Conservation (phyloP, 495 filamentous ascomycete genomes). For the Friedmanniomyces simplex region DNA sequence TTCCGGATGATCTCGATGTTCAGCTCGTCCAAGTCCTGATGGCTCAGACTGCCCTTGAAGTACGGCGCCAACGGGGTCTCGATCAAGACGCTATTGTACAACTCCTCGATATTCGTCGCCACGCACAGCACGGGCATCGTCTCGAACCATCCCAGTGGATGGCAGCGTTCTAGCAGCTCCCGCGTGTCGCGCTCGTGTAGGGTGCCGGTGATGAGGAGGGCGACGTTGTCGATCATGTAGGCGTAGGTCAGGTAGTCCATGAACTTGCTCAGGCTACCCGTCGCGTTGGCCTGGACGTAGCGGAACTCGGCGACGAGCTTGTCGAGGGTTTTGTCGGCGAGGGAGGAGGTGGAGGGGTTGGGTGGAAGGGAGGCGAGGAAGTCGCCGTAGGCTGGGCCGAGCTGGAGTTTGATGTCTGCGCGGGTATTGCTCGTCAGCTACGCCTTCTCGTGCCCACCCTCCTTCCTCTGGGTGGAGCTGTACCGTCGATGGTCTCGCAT, state of each 20-base stretch:
- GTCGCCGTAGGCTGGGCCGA: slow-evolving; percentile 92
- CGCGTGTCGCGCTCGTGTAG: slow-evolving; percentile 95
- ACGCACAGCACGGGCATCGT: slow-evolving; percentile 97
- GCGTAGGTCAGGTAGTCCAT: slow-evolving; percentile 96
- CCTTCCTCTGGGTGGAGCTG: not conserved
- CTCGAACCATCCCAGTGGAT: slow-evolving; percentile 97
- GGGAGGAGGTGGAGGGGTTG: slow-evolving; percentile 89
- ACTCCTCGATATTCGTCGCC: slow-evolving; percentile 93
- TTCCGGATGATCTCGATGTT: slow-evolving; percentile 99
- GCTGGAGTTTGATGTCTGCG: slow-evolving; percentile 92
- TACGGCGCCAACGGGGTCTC: slow-evolving; percentile 93
- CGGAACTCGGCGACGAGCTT: slow-evolving; percentile 97
- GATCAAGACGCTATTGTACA: slow-evolving; percentile 95
- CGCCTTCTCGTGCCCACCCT: not conserved
- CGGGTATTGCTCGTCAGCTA: not conserved
- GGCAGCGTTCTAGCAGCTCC: slow-evolving; percentile 89
- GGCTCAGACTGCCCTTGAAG: slow-evolving; percentile 90
- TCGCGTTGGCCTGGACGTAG: slow-evolving; percentile 85
- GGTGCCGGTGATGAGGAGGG: slow-evolving; percentile 94
- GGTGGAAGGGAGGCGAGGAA: slow-evolving; percentile 90
- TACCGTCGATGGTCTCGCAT: slow-evolving; percentile 98
- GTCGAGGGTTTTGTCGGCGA: slow-evolving; percentile 90
- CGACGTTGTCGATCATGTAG: slow-evolving; percentile 99
- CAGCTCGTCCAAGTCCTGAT: slow-evolving; percentile 93
- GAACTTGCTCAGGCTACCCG: slow-evolving; percentile 82